Evolutionary conservation across 148 eudicot genomes (phyloP), one percentile per base, ranked within the genome.

Genomic region (Rhododendron griersonianum): DNA sequence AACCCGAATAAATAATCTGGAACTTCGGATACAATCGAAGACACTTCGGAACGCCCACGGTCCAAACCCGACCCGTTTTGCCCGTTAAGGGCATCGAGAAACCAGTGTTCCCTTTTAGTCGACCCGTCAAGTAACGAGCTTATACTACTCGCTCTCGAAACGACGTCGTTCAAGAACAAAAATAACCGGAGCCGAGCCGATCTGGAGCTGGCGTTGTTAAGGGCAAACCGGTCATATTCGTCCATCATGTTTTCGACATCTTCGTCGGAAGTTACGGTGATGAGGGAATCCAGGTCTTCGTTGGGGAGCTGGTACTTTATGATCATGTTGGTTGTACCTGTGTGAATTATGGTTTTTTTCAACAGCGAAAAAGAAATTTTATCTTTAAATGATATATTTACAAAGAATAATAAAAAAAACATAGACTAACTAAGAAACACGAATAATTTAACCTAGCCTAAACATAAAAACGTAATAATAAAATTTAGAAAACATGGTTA

Each of bases 191-290:
- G 92, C 23, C 99, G 87, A 19, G 94, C 88, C 18, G 87, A 78
- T 7, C 84, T 92, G 50, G 77, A 21, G 15, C 23, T 39, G 3
- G 37, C 15, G 11, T 47, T 48, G 47, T 9, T 78, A 0, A 84
- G 88, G 33, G 74, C 39, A 30, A 90, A 85, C n/a, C 99, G 90
- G 44, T 96, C 99, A 73, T 92, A 94, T 80, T 96, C 99, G 0
- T 96, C 99, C 92, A 96, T 92, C 99, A 96, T 96, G 81, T 94
- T 96, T 84, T 96, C 99, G 7, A 96, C 87, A 83, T 96, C 99
- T 80, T 96, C 99, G 53, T 96, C 99, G 5, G 90, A 85, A 1
- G 96, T 91, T 35, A 95, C 91, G 11, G 99, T 95, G 83, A 96
- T 95, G 35, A 96, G 86, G 14, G 98, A 94, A 73, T 96, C 99